Evolutionary conservation across 2,329 filamentous ascomycete species (phyloP).

Genomic region (Xylariaceae sp.): DNA sequence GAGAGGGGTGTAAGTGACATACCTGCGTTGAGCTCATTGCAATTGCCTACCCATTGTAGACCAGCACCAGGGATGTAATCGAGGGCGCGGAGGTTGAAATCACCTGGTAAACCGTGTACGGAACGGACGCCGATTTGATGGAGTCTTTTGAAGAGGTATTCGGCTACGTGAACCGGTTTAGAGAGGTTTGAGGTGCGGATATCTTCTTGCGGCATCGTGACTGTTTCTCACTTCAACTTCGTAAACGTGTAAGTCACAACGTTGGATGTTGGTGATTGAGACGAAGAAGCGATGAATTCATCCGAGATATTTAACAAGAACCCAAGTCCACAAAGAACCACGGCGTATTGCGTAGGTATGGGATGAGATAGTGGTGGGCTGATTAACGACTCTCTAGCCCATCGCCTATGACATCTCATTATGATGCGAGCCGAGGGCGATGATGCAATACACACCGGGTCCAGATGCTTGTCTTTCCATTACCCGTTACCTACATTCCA

Average conservation of each 20-base stretch:
- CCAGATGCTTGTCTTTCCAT: neutral
- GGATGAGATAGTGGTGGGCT: neutral
- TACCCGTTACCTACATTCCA: neutral
- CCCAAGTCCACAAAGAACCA: too few relatives aligned
- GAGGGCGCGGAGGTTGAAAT: conserved; percentile 66
- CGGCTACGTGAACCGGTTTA: conserved; percentile 54
- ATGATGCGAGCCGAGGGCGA: neutral
- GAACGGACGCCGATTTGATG: conserved; percentile 59
- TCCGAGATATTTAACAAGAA: too few relatives aligned
- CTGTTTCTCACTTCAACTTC: neutral
- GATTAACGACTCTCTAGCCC: neutral
- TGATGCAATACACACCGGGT: neutral
- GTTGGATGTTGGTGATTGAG: neutral
- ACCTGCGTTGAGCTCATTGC: conserved; percentile 70
- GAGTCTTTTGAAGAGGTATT: conserved; percentile 63
- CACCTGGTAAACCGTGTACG: conserved; percentile 64
- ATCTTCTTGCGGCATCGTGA: conserved; percentile 31
- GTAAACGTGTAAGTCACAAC: too few relatives aligned
- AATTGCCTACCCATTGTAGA: conserved; percentile 62
- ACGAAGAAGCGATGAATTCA: neutral
- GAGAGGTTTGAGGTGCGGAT: conserved; percentile 40
- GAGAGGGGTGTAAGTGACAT: conserved; percentile 22
- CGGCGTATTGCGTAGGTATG: too few relatives aligned
- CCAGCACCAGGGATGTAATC: conserved; percentile 58
- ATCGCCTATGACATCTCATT: neutral